A percentile compares a stretch with the other conserved stretches of the same genome.
Conservation (phyloP, 2,329 filamentous ascomycete species). For the Geosmithia putterillii region DNA sequence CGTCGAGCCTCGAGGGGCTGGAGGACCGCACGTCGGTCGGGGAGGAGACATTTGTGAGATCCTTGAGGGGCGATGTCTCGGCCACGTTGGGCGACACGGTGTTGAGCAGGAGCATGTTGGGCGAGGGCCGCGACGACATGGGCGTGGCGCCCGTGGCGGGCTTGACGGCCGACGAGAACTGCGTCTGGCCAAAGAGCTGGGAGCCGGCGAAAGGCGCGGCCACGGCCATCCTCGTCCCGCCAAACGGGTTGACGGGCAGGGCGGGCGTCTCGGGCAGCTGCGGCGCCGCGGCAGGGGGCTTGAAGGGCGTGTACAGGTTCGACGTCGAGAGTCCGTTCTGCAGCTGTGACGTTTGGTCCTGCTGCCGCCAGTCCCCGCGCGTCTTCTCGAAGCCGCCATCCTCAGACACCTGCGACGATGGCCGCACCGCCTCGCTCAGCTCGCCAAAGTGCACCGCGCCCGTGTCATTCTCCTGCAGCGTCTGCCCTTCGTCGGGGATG, state of each 20-base stretch:
- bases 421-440: slow-evolving; percentile 19
- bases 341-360: slow-evolving; percentile 17
- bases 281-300: neutral
- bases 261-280: slow-evolving; percentile 35
- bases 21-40: slow-evolving; percentile 26
- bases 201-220: slow-evolving; percentile 24
- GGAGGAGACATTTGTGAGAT: slow-evolving; percentile 32
- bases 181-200: slow-evolving; percentile 44
- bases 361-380: slow-evolving; percentile 24
- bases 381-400: slow-evolving; percentile 25
- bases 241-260: slow-evolving; percentile 35
- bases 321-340: slow-evolving; percentile 3
- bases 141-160: slow-evolving; percentile 29
- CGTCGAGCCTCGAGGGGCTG: slow-evolving; percentile 23
- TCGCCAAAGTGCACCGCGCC: slow-evolving; percentile 34
- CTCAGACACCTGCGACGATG: slow-evolving; percentile 28
- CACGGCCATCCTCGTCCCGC: slow-evolving; percentile 14
- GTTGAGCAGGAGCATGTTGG: slow-evolving; percentile 27
- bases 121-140: slow-evolving; percentile 46
- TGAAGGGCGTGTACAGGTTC: slow-evolving; percentile 8
- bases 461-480: slow-evolving; percentile 33
- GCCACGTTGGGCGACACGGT: slow-evolving; percentile 31
- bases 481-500: slow-evolving; percentile 16
- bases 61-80: slow-evolving; percentile 36
- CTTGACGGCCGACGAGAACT: slow-evolving; percentile 37